phyloP scores from a whole-genome alignment of 164 flowering plant genomes.

The Pachysandra terminalis region DNA sequence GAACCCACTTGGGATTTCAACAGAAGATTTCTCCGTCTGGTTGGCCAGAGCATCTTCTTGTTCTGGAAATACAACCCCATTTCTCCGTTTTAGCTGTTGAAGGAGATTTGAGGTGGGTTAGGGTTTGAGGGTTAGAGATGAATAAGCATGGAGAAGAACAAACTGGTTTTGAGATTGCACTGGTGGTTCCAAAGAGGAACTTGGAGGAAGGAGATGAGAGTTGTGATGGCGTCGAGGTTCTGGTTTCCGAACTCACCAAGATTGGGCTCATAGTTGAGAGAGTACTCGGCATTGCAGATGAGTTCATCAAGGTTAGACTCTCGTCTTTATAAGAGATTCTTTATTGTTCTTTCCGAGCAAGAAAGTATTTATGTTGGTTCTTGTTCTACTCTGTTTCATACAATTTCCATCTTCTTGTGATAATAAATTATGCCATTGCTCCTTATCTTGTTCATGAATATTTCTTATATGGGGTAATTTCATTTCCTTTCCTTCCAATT shows the following conservation, averaged over 20 bases:
- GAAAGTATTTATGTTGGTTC: no score
- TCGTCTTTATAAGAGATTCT: neutral
- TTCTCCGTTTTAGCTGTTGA: slow-evolving; percentile 7
- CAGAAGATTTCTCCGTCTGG: no score
- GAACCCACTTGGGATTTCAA: slow-evolving; percentile 5
- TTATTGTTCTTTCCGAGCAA: neutral
- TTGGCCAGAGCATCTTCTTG: neutral
- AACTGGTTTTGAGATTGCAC: slow-evolving; percentile 58
- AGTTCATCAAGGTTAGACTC: slow-evolving; percentile 69
- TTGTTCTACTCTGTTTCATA: no score
- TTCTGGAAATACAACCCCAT: slow-evolving; percentile 7
- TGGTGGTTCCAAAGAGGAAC: slow-evolving; percentile 60
- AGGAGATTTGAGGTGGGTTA: neutral
- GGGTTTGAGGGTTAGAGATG: slow-evolving; percentile 22
- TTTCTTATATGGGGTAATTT: no score
- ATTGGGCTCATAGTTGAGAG: slow-evolving; percentile 68
- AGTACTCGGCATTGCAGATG: slow-evolving; percentile 64
- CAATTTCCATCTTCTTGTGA: no score
- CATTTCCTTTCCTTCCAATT: no score
- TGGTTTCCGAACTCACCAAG: slow-evolving; percentile 57
- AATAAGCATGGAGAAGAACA: slow-evolving; percentile 35
- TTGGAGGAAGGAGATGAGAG: slow-evolving; percentile 24
- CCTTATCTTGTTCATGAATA: no score
- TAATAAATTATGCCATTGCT: no score
- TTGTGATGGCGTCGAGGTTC: slow-evolving; percentile 56